Base-by-base conservation (phyloP, 83 land plant species). In the Picea abies region DNA sequence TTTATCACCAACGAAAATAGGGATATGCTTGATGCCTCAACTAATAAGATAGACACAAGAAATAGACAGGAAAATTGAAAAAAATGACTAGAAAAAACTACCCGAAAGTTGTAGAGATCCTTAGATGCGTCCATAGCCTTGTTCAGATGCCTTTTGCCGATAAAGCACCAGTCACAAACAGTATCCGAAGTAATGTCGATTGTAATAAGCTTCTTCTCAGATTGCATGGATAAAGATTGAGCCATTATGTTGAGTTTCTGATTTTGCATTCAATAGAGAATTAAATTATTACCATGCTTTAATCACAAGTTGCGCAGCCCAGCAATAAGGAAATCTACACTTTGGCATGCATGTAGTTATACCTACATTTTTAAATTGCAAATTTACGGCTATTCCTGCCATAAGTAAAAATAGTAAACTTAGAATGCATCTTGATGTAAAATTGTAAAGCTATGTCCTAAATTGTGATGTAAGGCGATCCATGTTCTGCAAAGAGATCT, bases 161-260 rank as follows among this genome's bases (percentile, higher is more conserved):
- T 90, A 85, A 91, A 96, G 76, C 98, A 96, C 98, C 98, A 96
- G 32, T 97, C 97, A 56, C 98, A 96, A 17, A 94, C 95, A 8
- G 92, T 94, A 82, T 96, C 98, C 5, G 95, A 89, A 75, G 88
- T 90, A n/a, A 94, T 76, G 81, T 96, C 98, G 9, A 96, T 89
- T 61, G 80, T 82, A 66, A 96, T 88, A 23, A 96, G 88, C 82
- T 93, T 93, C 87, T 90, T 94, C 11, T 17, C 84, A 22, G 81
- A 25, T 44, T 61, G 69, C 44, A 19, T 81, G 17, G 80, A 84
- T 19, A 64, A 26, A 67, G 86, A 77, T 19, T 83, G 80, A 68
- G 88, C 88, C 90, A 89, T 89, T 25, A 7, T 76, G 15, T 39
- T 70, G 58, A 61, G 63, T 64, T 77, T 64, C 15, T 71, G 6